Evolutionary conservation across 2,329 filamentous ascomycete genomes (phyloP).

Genomic region (Aureobasidium namibiae): DNA sequence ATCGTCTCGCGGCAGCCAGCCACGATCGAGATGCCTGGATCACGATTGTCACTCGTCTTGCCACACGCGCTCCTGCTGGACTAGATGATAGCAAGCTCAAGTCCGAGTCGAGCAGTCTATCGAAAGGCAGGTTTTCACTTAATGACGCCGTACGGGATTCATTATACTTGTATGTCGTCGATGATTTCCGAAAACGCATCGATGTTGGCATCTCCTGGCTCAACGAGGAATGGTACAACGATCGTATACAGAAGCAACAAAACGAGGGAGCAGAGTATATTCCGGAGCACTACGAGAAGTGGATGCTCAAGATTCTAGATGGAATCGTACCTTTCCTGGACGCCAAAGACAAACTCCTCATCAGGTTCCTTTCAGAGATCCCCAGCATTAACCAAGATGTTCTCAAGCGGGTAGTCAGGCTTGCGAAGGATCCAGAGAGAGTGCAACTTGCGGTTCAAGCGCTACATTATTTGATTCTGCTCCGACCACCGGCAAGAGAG

Average conservation of each 20-base stretch:
- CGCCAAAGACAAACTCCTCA: slow-evolving; percentile 69
- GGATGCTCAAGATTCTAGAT: slow-evolving; percentile 74
- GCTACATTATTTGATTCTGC: slow-evolving; percentile 50
- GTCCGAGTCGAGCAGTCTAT: slow-evolving; percentile 40
- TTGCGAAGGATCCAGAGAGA: slow-evolving; percentile 56
- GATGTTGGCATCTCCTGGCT: slow-evolving; percentile 90
- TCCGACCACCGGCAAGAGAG: slow-evolving; percentile 52
- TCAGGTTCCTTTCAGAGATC: slow-evolving; percentile 85
- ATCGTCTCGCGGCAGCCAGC: slow-evolving; percentile 65
- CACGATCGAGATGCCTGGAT: slow-evolving; percentile 88
- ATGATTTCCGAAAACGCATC: slow-evolving; percentile 84
- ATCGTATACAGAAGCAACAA: slow-evolving; percentile 50
- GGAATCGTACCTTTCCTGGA: slow-evolving; percentile 88
- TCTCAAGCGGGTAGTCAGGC: slow-evolving; percentile 59
- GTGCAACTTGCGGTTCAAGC: slow-evolving; percentile 51
- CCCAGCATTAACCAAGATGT: slow-evolving; percentile 68
- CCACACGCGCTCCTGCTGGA: slow-evolving; percentile 66
- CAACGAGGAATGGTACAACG: slow-evolving; percentile 97
- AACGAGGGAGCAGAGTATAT: slow-evolving; percentile 38
- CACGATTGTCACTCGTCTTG: slow-evolving; percentile 75
- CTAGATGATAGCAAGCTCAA: slow-evolving; percentile 55
- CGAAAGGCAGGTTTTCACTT: slow-evolving; percentile 40
- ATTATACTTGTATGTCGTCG: slow-evolving; percentile 77
- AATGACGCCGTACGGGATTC: slow-evolving; percentile 67
- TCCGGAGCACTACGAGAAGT: slow-evolving; percentile 63